Conservation (phyloP, 352 stramenopile species). For the Globisporangium spiculum region DNA sequence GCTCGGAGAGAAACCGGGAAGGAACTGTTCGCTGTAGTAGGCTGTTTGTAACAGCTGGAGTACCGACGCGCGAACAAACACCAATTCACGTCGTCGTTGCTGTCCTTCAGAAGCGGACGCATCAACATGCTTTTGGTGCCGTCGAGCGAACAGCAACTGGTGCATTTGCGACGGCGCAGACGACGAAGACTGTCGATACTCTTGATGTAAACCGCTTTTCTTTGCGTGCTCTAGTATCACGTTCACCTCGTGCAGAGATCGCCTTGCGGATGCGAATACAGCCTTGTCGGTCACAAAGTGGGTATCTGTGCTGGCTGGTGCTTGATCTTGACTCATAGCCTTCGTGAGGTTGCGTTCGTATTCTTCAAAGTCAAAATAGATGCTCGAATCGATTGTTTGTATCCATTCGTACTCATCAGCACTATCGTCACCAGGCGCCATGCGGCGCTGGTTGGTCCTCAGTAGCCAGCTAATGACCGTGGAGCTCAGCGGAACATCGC, state of each 20-base stretch:
- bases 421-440: neutral
- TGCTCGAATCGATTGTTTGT: constrained; percentile 22
- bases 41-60: constrained; percentile 40
- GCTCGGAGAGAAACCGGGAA: constrained; percentile 16
- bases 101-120: neutral
- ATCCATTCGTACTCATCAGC: neutral
- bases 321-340: neutral
- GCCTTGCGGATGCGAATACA: neutral
- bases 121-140: neutral
- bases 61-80: constrained; percentile 37
- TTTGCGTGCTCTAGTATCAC: constrained; percentile 5
- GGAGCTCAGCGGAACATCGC: constrained; percentile 37
- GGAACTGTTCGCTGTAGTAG: constrained; percentile 30
- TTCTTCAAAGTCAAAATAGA: constrained; percentile 39
- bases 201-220: neutral
- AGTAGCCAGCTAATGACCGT: constrained; percentile 33
- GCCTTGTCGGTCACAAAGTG: constrained; percentile 11
- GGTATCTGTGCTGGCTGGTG: constrained; percentile 5
- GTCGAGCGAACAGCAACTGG: neutral
- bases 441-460: neutral
- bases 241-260: constrained; percentile 1
- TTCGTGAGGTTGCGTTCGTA: constrained; percentile 29
- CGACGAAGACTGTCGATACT: neutral
- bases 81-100: neutral
- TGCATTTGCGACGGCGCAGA: neutral